phyloP scores from a whole-genome alignment of 2,329 filamentous ascomycete genomes.

The Ophiosphaerella narmari region DNA sequence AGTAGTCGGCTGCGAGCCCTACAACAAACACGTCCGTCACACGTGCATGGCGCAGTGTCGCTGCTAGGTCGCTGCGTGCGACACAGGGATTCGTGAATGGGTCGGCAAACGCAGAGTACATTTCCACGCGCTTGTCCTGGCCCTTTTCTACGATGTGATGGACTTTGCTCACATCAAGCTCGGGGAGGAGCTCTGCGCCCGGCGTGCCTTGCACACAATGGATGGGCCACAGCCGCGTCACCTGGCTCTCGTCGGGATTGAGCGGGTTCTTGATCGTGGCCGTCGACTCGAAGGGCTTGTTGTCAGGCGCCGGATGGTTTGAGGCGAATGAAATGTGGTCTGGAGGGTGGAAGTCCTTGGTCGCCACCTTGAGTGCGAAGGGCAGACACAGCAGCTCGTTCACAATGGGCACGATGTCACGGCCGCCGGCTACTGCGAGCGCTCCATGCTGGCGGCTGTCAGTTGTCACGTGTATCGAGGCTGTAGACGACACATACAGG shows the following conservation, averaged over 20 bases:
- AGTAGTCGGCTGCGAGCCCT: conserved; percentile 87
- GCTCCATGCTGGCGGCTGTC: conserved; percentile 67
- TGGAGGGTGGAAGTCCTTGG: conserved; percentile 87
- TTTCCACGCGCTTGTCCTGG: conserved; percentile 73
- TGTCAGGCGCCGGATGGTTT: conserved; percentile 69
- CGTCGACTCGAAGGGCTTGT: conserved; percentile 69
- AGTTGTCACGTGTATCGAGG: background rate
- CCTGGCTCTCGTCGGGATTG: conserved; percentile 66
- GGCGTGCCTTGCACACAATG: conserved; percentile 81
- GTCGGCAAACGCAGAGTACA: conserved; percentile 91
- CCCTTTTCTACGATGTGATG: conserved; percentile 79
- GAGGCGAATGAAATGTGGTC: conserved; percentile 87
- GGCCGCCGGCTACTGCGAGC: conserved; percentile 78
- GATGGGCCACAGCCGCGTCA: conserved; percentile 79
- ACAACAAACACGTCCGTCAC: conserved; percentile 84
- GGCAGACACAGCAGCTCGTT: conserved; percentile 75
- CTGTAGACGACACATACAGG: conserved; percentile 64
- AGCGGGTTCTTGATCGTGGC: conserved; percentile 69
- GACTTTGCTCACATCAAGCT: conserved; percentile 66
- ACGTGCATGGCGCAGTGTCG: conserved; percentile 58
- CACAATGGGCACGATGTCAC: conserved; percentile 70
- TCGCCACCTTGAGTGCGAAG: conserved; percentile 77
- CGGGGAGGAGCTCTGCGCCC: conserved; percentile 75
- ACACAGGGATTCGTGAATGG: conserved; percentile 69
- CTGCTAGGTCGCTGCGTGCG: conserved; percentile 65